Conservation (phyloP, 2,329 filamentous ascomycete species). For the Fusarium torulosum region DNA sequence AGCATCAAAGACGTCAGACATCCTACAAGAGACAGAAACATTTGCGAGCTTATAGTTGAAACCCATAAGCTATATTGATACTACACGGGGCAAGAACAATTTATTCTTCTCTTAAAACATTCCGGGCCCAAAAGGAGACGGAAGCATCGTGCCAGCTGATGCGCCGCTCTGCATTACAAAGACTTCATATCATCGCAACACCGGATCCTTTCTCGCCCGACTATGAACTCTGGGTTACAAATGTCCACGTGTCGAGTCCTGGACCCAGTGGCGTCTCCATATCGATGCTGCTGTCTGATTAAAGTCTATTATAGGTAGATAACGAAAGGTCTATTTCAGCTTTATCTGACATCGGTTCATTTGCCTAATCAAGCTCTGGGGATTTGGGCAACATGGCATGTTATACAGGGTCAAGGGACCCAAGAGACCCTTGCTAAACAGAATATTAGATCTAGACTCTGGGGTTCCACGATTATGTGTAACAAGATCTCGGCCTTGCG, state of each 20-base stretch:
- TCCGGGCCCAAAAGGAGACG: no score
- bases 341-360: slow-evolving; percentile 26
- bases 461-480: neutral
- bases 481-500: slow-evolving; percentile 1
- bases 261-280: neutral
- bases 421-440: neutral
- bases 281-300: neutral
- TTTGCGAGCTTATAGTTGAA: no score
- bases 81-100: no score
- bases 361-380: slow-evolving; percentile 4
- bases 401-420: neutral
- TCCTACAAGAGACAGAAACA: no score
- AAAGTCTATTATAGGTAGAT: slow-evolving; percentile 30
- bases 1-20: no score
- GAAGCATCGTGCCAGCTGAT: no score
- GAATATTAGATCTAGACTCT: slow-evolving; percentile 1
- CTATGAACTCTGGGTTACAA: neutral
- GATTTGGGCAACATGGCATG: slow-evolving; percentile 22
- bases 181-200: neutral
- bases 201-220: neutral
- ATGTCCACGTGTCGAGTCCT: neutral
- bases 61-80: no score
- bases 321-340: slow-evolving; percentile 24
- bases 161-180: no score
- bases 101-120: no score